These are phyloP conservation scores for Acanthamoeba triangularis DNA, from an alignment of 208 protist genomes.

Conservation along the genomic window DNA sequence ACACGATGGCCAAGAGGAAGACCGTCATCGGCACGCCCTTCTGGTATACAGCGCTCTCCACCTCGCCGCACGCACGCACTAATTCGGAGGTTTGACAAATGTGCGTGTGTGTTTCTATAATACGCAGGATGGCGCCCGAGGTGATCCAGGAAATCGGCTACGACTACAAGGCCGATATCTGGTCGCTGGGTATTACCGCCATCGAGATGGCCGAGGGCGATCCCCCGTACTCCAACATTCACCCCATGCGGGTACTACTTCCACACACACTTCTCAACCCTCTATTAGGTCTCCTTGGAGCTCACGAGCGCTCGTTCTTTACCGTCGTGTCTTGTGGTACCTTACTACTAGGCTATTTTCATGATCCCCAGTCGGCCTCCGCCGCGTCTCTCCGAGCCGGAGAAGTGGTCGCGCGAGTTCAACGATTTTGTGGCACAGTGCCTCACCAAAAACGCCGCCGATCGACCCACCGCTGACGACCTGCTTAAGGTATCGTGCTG, in stretches of 20 bases:
- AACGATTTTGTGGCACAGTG: slow-evolving; percentile 92
- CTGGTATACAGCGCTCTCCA: slow-evolving; percentile 92
- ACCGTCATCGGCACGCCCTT: slow-evolving; percentile 91
- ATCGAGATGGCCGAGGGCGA: slow-evolving; percentile 97
- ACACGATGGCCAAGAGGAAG: slow-evolving; percentile 92
- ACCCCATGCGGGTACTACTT: slow-evolving; percentile 90
- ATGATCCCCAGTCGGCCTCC: slow-evolving; percentile 86
- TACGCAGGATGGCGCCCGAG: slow-evolving; percentile 37
- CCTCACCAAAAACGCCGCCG: slow-evolving; percentile 88
- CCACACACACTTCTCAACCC: background rate
- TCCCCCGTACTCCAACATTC: slow-evolving; percentile 95
- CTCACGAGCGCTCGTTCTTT: background rate
- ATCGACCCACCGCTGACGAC: slow-evolving; percentile 88
- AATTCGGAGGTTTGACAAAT: background rate
- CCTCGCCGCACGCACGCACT: background rate
- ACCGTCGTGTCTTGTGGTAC: background rate
- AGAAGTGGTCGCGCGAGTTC: slow-evolving; percentile 89
- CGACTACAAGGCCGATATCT: slow-evolving; percentile 94
- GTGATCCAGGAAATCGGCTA: slow-evolving; percentile 71
- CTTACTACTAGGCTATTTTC: slow-evolving; percentile 81
- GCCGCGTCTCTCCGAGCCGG: slow-evolving; percentile 78
- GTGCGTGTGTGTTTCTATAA: background rate
- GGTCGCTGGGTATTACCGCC: slow-evolving; percentile 97
- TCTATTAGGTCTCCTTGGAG: background rate
- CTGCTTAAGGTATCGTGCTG: slow-evolving; percentile 86